Percentiles rank a stretch among this genome's conserved stretches.
These are phyloP conservation scores for Francoa sonchifolia DNA, from an alignment of 441 rosid genomes.

Conservation along the genomic window DNA sequence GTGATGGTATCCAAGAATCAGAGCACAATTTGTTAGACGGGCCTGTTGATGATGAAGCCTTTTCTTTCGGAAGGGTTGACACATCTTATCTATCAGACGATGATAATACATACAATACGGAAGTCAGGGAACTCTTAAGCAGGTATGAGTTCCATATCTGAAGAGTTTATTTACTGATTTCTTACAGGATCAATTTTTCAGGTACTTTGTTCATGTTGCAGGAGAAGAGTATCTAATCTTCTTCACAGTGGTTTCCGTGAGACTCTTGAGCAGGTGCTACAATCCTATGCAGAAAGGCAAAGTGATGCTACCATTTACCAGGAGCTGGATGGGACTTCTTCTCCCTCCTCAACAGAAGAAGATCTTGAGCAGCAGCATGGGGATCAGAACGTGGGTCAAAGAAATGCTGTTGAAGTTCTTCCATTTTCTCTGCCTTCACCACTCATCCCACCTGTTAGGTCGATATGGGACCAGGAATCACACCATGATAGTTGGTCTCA, in stretches of 20 bases:
- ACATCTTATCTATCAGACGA: constrained; percentile 44
- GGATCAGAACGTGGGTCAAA: constrained; percentile 36
- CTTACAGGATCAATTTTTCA: constrained; percentile 5
- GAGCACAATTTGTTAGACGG: constrained; percentile 43
- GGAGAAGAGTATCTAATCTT: constrained; percentile 93
- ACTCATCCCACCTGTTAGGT: constrained; percentile 32
- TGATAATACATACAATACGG: constrained; percentile 44
- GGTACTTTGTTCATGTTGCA: constrained; percentile 21
- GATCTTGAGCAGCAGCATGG: constrained; percentile 42
- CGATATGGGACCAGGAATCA: constrained; percentile 53
- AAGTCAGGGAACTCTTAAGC: constrained; percentile 72
- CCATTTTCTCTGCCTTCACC: constrained; percentile 36
- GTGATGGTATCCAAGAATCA: constrained; percentile 35
- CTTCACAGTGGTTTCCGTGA: constrained; percentile 81
- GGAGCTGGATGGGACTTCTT: constrained; percentile 51
- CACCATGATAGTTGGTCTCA: constrained; percentile 45
- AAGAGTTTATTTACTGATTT: constrained; percentile 2
- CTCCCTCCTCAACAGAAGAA: constrained; percentile 28
- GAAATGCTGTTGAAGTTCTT: constrained; percentile 25
- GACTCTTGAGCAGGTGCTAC: constrained; percentile 74
- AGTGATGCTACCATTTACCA: constrained; percentile 43
- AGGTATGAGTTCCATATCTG: constrained; percentile 32
- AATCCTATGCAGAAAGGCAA: constrained; percentile 81
- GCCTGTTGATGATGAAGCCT: constrained; percentile 35
- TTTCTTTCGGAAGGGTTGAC: constrained; percentile 32